Evolutionary conservation across 1,284 basidiomycete species (phyloP).

Genomic region (Ganoderma sinense): DNA sequence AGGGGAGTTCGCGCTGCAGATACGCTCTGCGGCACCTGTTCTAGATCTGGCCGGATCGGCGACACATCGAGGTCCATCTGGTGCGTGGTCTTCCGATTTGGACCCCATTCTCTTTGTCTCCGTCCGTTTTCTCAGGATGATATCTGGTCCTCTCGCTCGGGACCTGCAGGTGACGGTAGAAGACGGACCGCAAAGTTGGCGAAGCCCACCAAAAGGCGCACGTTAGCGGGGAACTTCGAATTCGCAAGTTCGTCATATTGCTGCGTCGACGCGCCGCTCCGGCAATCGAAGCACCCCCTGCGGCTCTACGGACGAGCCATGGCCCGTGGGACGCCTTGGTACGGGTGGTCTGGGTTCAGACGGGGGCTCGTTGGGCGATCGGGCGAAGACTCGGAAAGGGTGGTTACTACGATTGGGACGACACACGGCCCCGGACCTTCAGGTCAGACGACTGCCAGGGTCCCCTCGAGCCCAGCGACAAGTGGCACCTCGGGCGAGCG

Average conservation of each 20-base stretch:
- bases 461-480: background rate
- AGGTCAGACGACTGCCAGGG: constrained; percentile 4
- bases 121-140: background rate
- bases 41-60: background rate
- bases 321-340: background rate
- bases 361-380: background rate
- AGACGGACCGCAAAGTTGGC: background rate
- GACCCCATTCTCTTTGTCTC: background rate
- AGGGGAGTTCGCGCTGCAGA: background rate
- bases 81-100: constrained; percentile 3
- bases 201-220: background rate
- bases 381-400: background rate
- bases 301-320: constrained; percentile 3
- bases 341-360: background rate
- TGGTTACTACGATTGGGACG: constrained; percentile 1
- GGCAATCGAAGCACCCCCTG: background rate
- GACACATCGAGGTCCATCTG: constrained; percentile 5
- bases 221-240: background rate
- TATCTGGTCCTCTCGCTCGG: background rate
- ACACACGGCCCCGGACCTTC: constrained; percentile 1
- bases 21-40: background rate
- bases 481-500: background rate
- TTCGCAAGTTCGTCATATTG: background rate
- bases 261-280: background rate
- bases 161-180: background rate